phyloP scores from a whole-genome alignment of 768 basidiomycete species.

The Suillus occidentalis region DNA sequence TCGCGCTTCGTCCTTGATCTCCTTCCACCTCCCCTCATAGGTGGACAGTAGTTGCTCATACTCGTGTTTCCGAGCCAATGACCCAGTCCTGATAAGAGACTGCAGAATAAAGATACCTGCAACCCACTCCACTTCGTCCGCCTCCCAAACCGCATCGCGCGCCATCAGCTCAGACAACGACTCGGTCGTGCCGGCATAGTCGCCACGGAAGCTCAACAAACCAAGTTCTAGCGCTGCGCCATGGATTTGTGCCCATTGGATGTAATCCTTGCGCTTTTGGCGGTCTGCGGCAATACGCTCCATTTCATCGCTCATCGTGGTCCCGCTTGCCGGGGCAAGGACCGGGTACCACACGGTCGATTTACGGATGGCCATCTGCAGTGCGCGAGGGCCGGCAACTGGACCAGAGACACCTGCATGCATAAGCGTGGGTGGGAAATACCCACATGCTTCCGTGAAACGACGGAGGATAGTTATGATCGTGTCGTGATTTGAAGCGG shows the following conservation, averaged over 20 bases:
- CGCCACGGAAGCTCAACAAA: slow-evolving; percentile 45
- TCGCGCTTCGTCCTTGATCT: slow-evolving; percentile 66
- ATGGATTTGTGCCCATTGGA: slow-evolving; percentile 68
- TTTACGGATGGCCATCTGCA: slow-evolving; percentile 60
- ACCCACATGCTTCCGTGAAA: slow-evolving; percentile 51
- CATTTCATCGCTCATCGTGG: slow-evolving; percentile 58
- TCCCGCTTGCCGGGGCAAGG: slow-evolving; percentile 13
- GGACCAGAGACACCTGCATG: slow-evolving; percentile 60
- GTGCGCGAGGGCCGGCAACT: slow-evolving; percentile 53
- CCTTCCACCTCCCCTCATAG: slow-evolving; percentile 69
- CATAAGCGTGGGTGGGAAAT: slow-evolving; percentile 46
- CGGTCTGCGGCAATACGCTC: slow-evolving; percentile 60
- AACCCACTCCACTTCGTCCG: slow-evolving; percentile 69
- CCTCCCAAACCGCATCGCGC: slow-evolving; percentile 65
- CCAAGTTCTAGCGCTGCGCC: slow-evolving; percentile 63
- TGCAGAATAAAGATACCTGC: slow-evolving; percentile 60
- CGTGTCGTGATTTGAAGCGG: slow-evolving; percentile 38
- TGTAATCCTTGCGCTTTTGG: slow-evolving; percentile 61
- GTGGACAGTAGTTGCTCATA: slow-evolving; percentile 55
- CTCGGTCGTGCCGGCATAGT: slow-evolving; percentile 41
- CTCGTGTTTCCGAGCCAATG: slow-evolving; percentile 49
- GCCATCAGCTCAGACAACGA: slow-evolving; percentile 60
- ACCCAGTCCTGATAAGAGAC: slow-evolving; percentile 55
- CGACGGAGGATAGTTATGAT: slow-evolving; percentile 42
- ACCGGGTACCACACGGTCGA: slow-evolving; percentile 52